Evolutionary conservation across 805 yeast species (phyloP).

Genomic region (Metschnikowia baotianmanensis): DNA sequence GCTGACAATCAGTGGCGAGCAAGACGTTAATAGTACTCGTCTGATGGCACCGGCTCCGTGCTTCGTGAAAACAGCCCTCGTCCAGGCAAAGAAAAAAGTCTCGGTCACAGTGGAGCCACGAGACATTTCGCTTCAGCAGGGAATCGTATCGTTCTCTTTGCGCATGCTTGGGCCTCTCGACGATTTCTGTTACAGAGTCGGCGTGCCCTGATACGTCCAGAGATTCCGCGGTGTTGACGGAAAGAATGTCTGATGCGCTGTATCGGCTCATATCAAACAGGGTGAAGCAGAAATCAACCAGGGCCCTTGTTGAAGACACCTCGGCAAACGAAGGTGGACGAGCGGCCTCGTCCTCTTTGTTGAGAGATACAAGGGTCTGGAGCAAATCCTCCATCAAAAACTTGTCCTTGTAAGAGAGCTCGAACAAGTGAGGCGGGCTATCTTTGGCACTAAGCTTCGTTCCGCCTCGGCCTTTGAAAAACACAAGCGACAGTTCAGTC

Average conservation of each 20-base stretch:
- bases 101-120: slow-evolving; percentile 19
- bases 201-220: too few relatives aligned
- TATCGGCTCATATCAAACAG: too few relatives aligned
- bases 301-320: too few relatives aligned
- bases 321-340: background rate
- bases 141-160: too few relatives aligned
- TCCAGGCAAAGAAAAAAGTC: slow-evolving; percentile 16
- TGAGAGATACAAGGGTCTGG: slow-evolving; percentile 5
- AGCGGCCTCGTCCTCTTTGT: background rate
- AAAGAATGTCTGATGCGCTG: too few relatives aligned
- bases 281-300: too few relatives aligned
- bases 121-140: background rate
- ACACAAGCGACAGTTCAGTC: slow-evolving; percentile 5
- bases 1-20: background rate
- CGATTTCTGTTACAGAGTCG: too few relatives aligned
- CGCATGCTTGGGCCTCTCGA: too few relatives aligned
- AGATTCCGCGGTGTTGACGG: too few relatives aligned
- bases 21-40: slow-evolving; percentile 11
- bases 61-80: slow-evolving; percentile 13
- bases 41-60: slow-evolving; percentile 14
- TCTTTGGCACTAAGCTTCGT: background rate
- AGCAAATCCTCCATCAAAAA: slow-evolving; percentile 14
- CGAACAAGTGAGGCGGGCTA: slow-evolving; percentile 3
- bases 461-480: slow-evolving; percentile 2
- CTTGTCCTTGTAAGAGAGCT: slow-evolving; percentile 16